A percentile compares a stretch with the other conserved stretches of the same genome.
Conservation (phyloP, 306 rosid species). For the Fragaria nilgerrensis region DNA sequence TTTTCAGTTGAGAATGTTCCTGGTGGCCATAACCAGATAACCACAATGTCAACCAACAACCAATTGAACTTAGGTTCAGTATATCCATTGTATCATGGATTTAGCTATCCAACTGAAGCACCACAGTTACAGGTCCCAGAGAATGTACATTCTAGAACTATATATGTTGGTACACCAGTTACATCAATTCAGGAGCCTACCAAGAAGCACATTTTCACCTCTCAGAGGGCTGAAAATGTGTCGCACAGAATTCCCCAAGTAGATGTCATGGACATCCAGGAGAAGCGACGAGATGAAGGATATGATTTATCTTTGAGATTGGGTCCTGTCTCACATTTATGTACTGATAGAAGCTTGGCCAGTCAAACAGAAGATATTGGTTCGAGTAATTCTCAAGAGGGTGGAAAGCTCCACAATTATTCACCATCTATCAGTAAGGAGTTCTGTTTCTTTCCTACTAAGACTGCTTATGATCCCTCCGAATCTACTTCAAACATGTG, state of each 20-base stretch:
- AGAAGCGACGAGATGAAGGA: constrained; percentile 40
- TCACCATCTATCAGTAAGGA: constrained; percentile 46
- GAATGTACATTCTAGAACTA: constrained; percentile 38
- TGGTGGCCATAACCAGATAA: constrained; percentile 42
- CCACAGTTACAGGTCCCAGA: constrained; percentile 33
- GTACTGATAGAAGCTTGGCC: constrained; percentile 46
- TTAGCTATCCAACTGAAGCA: constrained; percentile 41
- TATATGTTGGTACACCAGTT: constrained; percentile 74
- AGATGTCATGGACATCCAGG: constrained; percentile 37
- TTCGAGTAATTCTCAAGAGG: constrained; percentile 49
- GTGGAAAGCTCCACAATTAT: constrained; percentile 41
- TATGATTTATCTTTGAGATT: constrained; percentile 84
- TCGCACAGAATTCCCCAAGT: constrained; percentile 32
- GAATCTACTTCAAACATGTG: constrained; percentile 46
- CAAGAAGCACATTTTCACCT: constrained; percentile 40
- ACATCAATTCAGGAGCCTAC: constrained; percentile 52
- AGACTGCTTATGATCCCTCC: constrained; percentile 42
- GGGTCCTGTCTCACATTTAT: constrained; percentile 55
- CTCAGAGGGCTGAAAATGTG: constrained; percentile 41
- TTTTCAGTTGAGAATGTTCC: constrained; percentile 44
- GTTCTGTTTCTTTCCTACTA: constrained; percentile 58
- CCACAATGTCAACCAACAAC: constrained; percentile 43
- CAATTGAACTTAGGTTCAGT: constrained; percentile 63
- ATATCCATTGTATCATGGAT: constrained; percentile 78
- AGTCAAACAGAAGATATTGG: constrained; percentile 53